phyloP scores from a whole-genome alignment of 495 filamentous ascomycete genomes.

The Penicillium odoratum region DNA sequence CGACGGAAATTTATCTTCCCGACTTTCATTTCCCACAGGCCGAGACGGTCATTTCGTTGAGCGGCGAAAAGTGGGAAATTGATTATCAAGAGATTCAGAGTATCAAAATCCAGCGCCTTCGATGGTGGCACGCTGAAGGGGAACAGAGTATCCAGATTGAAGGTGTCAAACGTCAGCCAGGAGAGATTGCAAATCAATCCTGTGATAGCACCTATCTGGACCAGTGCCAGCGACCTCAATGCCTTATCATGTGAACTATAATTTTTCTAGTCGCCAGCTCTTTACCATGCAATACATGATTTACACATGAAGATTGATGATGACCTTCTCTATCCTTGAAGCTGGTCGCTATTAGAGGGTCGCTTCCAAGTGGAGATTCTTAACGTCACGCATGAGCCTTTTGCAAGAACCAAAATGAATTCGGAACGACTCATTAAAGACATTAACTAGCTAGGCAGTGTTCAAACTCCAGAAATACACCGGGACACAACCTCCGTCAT shows the following conservation, averaged over 20 bases:
- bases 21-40: slow-evolving; percentile 89
- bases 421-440: too few species aligned
- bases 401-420: too few species aligned
- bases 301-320: background rate
- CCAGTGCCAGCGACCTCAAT: slow-evolving; percentile 55
- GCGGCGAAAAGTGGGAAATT: slow-evolving; percentile 87
- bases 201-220: slow-evolving; percentile 63
- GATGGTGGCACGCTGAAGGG: slow-evolving; percentile 89
- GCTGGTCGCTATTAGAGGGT: too few species aligned
- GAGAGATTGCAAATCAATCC: slow-evolving; percentile 31
- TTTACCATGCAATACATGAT: background rate
- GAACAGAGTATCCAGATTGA: slow-evolving; percentile 77
- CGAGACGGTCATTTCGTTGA: slow-evolving; percentile 66
- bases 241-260: slow-evolving; percentile 49
- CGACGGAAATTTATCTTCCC: slow-evolving; percentile 85
- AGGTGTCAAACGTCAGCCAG: slow-evolving; percentile 65
- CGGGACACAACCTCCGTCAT: too few species aligned
- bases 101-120: slow-evolving; percentile 68
- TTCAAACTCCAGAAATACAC: too few species aligned
- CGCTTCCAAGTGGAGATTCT: too few species aligned
- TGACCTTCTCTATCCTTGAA: too few species aligned
- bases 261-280: background rate
- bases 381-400: too few species aligned
- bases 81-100: slow-evolving; percentile 66
- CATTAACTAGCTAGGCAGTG: too few species aligned